Conservation (phyloP, 2,329 filamentous ascomycete genomes). For the Remersonia thermophila region DNA sequence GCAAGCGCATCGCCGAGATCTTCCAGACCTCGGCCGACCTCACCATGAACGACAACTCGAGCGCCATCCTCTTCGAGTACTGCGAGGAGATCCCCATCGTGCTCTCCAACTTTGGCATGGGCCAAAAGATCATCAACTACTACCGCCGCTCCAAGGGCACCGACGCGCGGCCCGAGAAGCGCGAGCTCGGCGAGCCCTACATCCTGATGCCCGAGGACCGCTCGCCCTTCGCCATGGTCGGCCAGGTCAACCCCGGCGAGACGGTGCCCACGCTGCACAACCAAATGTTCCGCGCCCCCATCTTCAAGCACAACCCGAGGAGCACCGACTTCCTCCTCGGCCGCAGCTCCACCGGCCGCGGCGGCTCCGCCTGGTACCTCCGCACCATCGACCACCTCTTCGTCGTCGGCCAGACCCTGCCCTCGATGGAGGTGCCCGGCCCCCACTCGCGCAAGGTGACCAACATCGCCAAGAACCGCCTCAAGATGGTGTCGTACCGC, state of each 20-base stretch:
- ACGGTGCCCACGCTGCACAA: slow-evolving; percentile 87
- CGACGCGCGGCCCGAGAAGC: slow-evolving; percentile 67
- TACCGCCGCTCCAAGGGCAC: slow-evolving; percentile 66
- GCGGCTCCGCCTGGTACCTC: slow-evolving; percentile 71
- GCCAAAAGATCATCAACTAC: slow-evolving; percentile 90
- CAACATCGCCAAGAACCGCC: slow-evolving; percentile 88
- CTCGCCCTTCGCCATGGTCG: slow-evolving; percentile 91
- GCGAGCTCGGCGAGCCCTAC: slow-evolving; percentile 77
- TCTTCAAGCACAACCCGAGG: slow-evolving; percentile 76
- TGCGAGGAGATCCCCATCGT: slow-evolving; percentile 87
- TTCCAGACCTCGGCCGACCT: slow-evolving; percentile 74
- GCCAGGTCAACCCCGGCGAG: slow-evolving; percentile 82
- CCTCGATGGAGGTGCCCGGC: slow-evolving; percentile 81
- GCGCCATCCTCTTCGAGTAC: slow-evolving; percentile 82
- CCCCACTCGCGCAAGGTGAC: slow-evolving; percentile 92
- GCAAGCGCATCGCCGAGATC: slow-evolving; percentile 63
- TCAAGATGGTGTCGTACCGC: slow-evolving; percentile 92
- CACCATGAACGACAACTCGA: slow-evolving; percentile 78
- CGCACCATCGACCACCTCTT: slow-evolving; percentile 85
- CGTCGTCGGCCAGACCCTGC: slow-evolving; percentile 85
- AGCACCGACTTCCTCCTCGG: slow-evolving; percentile 77
- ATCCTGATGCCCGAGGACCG: slow-evolving; percentile 86
- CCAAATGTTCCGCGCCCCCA: slow-evolving; percentile 84
- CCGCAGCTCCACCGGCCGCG: slow-evolving; percentile 63
- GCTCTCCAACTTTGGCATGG: slow-evolving; percentile 95